These are phyloP conservation scores for Scolecobasidium constrictum DNA, from an alignment of 2,329 filamentous ascomycete species.

Conservation along the genomic window DNA sequence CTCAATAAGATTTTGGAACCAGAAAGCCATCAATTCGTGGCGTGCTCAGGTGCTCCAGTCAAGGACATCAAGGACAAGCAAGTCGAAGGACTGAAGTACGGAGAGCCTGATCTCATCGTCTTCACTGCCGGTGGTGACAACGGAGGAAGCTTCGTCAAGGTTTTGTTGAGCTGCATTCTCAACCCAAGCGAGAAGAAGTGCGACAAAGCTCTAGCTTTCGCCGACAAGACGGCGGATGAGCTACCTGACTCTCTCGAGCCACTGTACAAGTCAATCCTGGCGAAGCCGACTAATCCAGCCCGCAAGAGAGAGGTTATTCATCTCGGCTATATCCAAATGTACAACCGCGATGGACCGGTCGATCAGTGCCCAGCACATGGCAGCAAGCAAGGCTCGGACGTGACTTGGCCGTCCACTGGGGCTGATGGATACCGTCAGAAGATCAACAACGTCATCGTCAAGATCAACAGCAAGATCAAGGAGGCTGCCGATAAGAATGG, in stretches of 20 bases:
- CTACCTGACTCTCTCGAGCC: neutral
- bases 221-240: neutral
- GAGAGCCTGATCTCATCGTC: slow-evolving; percentile 2
- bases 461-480: neutral
- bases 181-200: neutral
- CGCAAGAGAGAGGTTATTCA: too few species aligned
- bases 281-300: neutral
- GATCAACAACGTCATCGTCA: slow-evolving; percentile 3
- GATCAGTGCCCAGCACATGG: neutral
- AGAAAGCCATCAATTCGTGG: neutral
- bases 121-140: slow-evolving; percentile 4
- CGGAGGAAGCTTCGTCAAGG: slow-evolving; percentile 1
- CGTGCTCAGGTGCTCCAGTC: slow-evolving; percentile 1
- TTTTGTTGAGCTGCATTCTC: neutral
- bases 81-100: neutral
- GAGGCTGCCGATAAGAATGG: neutral
- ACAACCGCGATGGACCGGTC: neutral
- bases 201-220: neutral
- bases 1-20: slow-evolving; percentile 4
- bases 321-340: slow-evolving; percentile 1
- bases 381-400: neutral
- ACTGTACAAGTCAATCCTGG: slow-evolving; percentile 3
- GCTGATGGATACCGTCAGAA: slow-evolving; percentile 1
- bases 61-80: neutral
- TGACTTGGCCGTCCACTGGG: neutral